Conservation (phyloP, 257 asterid genomes). For the Galeopsis tetrahit region DNA sequence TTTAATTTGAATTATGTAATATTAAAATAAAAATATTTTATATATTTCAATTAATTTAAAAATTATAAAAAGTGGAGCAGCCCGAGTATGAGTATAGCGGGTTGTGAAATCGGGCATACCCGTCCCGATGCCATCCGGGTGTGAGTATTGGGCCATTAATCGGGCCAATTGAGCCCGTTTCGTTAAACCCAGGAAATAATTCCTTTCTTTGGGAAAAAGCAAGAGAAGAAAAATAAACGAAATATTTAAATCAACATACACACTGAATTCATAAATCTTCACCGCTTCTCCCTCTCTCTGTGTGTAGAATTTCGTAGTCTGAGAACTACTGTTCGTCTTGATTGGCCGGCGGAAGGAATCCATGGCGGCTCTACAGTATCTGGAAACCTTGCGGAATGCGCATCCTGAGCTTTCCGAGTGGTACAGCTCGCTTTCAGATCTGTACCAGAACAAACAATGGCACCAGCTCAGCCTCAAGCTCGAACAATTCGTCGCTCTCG, state of each 20-base stretch:
- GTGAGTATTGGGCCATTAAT: background rate
- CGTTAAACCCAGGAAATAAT: conserved; percentile 21
- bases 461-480: conserved; percentile 95
- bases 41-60: too few relatives aligned
- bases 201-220: conserved; percentile 53
- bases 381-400: conserved; percentile 64
- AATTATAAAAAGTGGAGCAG: too few relatives aligned
- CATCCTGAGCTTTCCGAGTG: conserved; percentile 96
- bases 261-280: conserved; percentile 22
- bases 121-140: too few relatives aligned
- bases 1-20: too few relatives aligned
- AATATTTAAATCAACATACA: conserved; percentile 23
- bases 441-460: conserved; percentile 97
- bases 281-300: conserved; percentile 21
- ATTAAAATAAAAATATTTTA: too few relatives aligned
- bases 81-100: too few relatives aligned
- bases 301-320: conserved; percentile 26
- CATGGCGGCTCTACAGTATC: conserved; percentile 88
- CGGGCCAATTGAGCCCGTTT: conserved; percentile 2
- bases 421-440: conserved; percentile 86
- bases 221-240: background rate
- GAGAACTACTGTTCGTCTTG: conserved; percentile 25
- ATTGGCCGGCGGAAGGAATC: conserved; percentile 37
- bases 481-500: conserved; percentile 91
- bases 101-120: too few relatives aligned